These are phyloP conservation scores for Leccinum arenicola DNA, from an alignment of 768 basidiomycete genomes.

Conservation along the genomic window DNA sequence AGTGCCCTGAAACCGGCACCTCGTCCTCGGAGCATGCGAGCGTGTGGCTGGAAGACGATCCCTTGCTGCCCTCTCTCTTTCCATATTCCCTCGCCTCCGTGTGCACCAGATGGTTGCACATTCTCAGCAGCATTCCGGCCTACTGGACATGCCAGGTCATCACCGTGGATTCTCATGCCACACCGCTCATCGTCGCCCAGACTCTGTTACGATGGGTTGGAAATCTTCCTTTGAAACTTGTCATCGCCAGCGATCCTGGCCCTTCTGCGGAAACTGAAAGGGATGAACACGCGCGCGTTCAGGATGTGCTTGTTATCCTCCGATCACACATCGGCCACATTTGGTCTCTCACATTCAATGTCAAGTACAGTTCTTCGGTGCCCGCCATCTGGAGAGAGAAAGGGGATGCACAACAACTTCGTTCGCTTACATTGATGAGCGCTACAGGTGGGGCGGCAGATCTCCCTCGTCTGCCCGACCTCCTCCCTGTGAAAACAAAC, in stretches of 20 bases:
- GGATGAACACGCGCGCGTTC: background rate
- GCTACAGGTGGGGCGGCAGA: background rate
- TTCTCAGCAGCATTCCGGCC: slow-evolving; percentile 8
- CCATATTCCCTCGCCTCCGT: slow-evolving; percentile 15
- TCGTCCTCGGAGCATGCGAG: background rate
- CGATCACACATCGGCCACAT: background rate
- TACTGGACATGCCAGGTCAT: slow-evolving; percentile 21
- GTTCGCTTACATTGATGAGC: background rate
- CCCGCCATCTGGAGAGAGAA: slow-evolving; percentile 8
- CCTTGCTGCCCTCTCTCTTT: slow-evolving; percentile 6
- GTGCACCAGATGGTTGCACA: slow-evolving; percentile 15
- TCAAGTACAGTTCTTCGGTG: slow-evolving; percentile 1
- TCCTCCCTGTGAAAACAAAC: background rate
- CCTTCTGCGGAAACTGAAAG: background rate
- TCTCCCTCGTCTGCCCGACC: background rate
- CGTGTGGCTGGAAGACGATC: slow-evolving; percentile 11
- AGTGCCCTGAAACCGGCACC: background rate
- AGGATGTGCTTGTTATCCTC: background rate
- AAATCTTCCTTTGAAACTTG: slow-evolving; percentile 3
- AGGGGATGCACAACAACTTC: background rate
- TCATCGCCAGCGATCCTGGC: background rate
- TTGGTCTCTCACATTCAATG: slow-evolving; percentile 3
- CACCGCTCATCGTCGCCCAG: background rate
- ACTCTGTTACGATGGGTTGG: background rate
- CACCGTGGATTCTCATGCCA: slow-evolving; percentile 10